Evolutionary conservation across 768 basidiomycete genomes (phyloP).

Genomic region (Calvatia gigantea): DNA sequence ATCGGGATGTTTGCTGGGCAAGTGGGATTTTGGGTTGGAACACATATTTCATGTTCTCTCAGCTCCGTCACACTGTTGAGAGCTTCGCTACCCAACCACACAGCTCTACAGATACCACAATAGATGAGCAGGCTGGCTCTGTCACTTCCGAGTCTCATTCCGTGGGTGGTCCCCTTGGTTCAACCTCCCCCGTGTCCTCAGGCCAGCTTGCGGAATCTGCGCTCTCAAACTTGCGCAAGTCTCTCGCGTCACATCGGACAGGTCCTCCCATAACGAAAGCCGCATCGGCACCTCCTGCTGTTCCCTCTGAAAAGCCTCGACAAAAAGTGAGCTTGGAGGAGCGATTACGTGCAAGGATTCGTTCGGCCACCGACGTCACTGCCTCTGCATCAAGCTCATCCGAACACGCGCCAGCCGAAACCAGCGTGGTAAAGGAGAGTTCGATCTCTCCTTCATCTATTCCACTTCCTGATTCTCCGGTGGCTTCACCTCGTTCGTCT

Average conservation of each 20-base stretch:
- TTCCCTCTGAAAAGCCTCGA: constrained; percentile 12
- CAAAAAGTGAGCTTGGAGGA: constrained; percentile 71
- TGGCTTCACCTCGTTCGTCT: constrained; percentile 3
- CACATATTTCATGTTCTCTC: constrained; percentile 58
- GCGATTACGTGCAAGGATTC: constrained; percentile 51
- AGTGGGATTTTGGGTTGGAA: not conserved
- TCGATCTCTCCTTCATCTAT: constrained; percentile 39
- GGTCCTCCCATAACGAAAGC: constrained; percentile 18
- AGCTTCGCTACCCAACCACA: constrained; percentile 40
- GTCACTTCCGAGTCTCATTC: constrained; percentile 33
- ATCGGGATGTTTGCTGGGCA: not conserved
- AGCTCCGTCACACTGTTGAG: constrained; percentile 72
- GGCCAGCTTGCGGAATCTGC: constrained; percentile 60
- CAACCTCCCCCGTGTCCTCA: constrained; percentile 38
- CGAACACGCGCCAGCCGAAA: not conserved
- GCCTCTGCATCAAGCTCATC: not conserved
- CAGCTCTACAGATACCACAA: constrained; percentile 11
- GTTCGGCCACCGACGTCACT: constrained; percentile 1
- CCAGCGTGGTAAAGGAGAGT: constrained; percentile 20
- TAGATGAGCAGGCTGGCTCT: constrained; percentile 16
- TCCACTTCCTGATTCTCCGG: constrained; percentile 42
- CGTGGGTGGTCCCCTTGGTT: constrained; percentile 20
- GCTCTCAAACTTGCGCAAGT: constrained; percentile 59
- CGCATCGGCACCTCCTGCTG: constrained; percentile 12
- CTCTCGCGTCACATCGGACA: constrained; percentile 50